phyloP scores from a whole-genome alignment of 1,284 basidiomycete genomes.

The Calocybe gambosa region DNA sequence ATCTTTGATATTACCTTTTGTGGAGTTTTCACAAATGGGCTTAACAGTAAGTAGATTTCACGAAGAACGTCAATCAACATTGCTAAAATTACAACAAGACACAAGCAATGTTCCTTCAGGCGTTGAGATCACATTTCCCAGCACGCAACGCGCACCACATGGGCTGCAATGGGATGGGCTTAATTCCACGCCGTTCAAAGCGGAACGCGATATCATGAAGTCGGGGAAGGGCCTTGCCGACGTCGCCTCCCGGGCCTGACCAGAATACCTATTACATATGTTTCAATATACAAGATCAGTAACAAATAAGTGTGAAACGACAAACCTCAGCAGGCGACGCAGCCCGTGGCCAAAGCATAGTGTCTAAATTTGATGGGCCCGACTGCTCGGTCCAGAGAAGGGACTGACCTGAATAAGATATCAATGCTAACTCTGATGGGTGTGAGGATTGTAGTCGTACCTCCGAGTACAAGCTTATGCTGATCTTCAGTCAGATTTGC shows the following conservation, averaged over 20 bases:
- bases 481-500: conserved; percentile 49
- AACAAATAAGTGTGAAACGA: background rate
- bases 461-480: conserved; percentile 59
- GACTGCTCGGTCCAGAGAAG: conserved; percentile 80
- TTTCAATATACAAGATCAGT: background rate
- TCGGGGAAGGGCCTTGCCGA: conserved; percentile 44
- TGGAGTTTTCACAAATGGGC: no score
- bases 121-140: conserved; percentile 39
- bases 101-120: conserved; percentile 12
- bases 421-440: background rate
- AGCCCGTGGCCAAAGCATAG: conserved; percentile 74
- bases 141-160: conserved; percentile 67
- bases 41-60: no score
- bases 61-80: no score
- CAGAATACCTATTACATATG: conserved; percentile 23
- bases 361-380: conserved; percentile 63
- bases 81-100: no score
- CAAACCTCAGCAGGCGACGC: conserved; percentile 63
- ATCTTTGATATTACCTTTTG: no score
- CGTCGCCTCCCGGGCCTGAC: conserved; percentile 33
- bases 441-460: conserved; percentile 27
- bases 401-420: conserved; percentile 41
- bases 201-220: conserved; percentile 61
- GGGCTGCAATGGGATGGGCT: conserved; percentile 60
- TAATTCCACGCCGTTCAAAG: conserved; percentile 54